phyloP scores from a whole-genome alignment of 345 rosid species.

The Corymbia maculata region DNA sequence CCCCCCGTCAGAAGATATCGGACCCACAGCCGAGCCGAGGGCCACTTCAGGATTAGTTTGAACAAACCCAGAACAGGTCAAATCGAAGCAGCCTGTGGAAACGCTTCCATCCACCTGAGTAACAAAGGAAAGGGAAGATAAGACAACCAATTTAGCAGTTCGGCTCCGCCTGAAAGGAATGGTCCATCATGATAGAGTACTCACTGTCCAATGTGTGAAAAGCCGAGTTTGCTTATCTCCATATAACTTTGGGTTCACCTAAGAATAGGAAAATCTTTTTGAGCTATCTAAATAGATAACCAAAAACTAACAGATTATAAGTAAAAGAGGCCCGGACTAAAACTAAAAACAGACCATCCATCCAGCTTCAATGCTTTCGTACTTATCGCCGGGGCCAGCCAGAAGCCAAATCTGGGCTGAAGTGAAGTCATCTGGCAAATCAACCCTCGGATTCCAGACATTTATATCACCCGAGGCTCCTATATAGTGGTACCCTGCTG shows the following conservation, averaged over 20 bases:
- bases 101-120: slow-evolving; percentile 15
- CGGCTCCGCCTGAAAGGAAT: background rate
- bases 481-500: slow-evolving; percentile 17
- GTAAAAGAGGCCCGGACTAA: background rate
- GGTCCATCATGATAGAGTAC: background rate
- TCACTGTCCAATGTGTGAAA: slow-evolving; percentile 7
- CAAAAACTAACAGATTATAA: background rate
- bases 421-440: slow-evolving; percentile 11
- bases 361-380: slow-evolving; percentile 37
- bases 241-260: slow-evolving; percentile 6
- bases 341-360: slow-evolving; percentile 22
- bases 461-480: slow-evolving; percentile 37
- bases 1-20: background rate
- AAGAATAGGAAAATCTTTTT: background rate
- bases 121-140: background rate
- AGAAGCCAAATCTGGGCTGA: slow-evolving; percentile 36
- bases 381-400: slow-evolving; percentile 6
- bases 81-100: slow-evolving; percentile 28
- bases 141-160: background rate
- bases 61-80: slow-evolving; percentile 36
- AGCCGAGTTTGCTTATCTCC: background rate
- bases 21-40: slow-evolving; percentile 16
- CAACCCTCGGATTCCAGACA: slow-evolving; percentile 34
- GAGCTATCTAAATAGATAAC: background rate
- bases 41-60: slow-evolving; percentile 14